These are phyloP conservation scores for Cylindrodendrum hubeiense DNA, from an alignment of 2,329 filamentous ascomycete species.

Conservation along the genomic window DNA sequence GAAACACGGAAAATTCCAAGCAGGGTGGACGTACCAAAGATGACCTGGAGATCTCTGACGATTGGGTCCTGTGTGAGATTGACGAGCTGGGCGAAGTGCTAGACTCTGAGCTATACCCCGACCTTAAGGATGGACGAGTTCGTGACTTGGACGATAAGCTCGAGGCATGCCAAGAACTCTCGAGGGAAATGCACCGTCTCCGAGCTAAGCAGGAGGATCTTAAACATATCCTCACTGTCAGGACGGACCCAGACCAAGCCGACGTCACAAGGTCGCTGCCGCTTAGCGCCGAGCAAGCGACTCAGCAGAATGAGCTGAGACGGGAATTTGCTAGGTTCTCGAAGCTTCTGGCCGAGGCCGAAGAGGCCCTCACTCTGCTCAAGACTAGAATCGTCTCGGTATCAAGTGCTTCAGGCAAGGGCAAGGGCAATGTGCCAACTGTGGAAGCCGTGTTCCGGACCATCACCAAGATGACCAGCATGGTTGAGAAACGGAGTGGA, in stretches of 20 bases:
- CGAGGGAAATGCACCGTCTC: conserved; percentile 78
- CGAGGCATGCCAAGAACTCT: conserved; percentile 74
- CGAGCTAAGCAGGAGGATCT: conserved; percentile 83
- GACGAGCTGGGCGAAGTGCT: conserved; percentile 75
- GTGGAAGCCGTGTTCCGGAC: conserved; percentile 94
- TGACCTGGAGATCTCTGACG: conserved; percentile 76
- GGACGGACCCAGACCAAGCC: conserved; percentile 74
- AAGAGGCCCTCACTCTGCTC: conserved; percentile 83
- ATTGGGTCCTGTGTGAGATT: conserved; percentile 84
- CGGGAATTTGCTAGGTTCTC: conserved; percentile 81
- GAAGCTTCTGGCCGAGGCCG: conserved; percentile 79
- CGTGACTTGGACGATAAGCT: conserved; percentile 77
- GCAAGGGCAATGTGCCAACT: conserved; percentile 74
- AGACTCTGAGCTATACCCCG: conserved; percentile 71
- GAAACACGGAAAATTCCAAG: conserved; percentile 70
- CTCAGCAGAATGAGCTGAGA: conserved; percentile 86
- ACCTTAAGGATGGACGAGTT: conserved; percentile 77
- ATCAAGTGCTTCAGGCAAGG: conserved; percentile 61
- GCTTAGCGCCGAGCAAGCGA: conserved; percentile 85
- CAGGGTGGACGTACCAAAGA: conserved; percentile 69
- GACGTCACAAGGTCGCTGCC: conserved; percentile 77
- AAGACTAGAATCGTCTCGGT: conserved; percentile 79
- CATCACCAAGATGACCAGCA: conserved; percentile 90
- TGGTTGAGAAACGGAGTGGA: conserved; percentile 91
- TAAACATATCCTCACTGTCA: conserved; percentile 78